Conservation (phyloP, 2,329 filamentous ascomycete species). For the Phoma herbarum region DNA sequence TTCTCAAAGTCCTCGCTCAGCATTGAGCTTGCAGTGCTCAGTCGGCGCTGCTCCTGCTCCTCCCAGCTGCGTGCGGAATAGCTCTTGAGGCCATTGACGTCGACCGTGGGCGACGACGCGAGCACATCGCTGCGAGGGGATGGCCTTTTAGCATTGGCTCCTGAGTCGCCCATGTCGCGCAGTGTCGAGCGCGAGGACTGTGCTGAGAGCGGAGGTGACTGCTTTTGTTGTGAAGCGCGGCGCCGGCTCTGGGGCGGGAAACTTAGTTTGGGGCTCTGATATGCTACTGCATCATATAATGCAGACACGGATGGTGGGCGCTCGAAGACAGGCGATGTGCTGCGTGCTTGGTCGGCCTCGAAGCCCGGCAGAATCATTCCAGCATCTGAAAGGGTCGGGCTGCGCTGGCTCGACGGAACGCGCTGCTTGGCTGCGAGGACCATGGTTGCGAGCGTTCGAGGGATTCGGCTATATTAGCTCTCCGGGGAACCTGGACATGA, state of each 20-base stretch:
- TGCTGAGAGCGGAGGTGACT: constrained; percentile 44
- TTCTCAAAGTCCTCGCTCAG: constrained; percentile 57
- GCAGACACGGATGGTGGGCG: constrained; percentile 55
- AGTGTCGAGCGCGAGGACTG: constrained; percentile 49
- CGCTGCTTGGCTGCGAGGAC: constrained; percentile 32
- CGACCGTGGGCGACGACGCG: constrained; percentile 48
- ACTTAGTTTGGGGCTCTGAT: constrained; percentile 40
- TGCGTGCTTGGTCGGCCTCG: constrained; percentile 43
- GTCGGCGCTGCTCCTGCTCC: constrained; percentile 36
- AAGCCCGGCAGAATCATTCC: constrained; percentile 88
- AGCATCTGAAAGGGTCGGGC: constrained; percentile 86
- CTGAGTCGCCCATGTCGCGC: constrained; percentile 42
- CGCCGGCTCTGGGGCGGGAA: constrained; percentile 43
- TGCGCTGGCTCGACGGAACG: constrained; percentile 24
- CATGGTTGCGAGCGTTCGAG: constrained; percentile 29
- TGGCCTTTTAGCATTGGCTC: constrained; percentile 24
- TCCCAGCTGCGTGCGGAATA: constrained; percentile 26
- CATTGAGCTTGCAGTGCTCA: constrained; percentile 52
- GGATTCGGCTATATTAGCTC: constrained; percentile 33
- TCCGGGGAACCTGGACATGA: constrained; percentile 33
- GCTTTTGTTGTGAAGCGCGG: constrained; percentile 40
- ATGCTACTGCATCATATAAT: constrained; percentile 32
- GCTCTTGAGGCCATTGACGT: constrained; percentile 31
- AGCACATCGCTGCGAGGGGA: constrained; percentile 33
- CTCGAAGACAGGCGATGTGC: constrained; percentile 62